These are phyloP conservation scores for Mortierella sp. DNA, from an alignment of 371 early-diverging fungal genomes.

Conservation along the genomic window DNA sequence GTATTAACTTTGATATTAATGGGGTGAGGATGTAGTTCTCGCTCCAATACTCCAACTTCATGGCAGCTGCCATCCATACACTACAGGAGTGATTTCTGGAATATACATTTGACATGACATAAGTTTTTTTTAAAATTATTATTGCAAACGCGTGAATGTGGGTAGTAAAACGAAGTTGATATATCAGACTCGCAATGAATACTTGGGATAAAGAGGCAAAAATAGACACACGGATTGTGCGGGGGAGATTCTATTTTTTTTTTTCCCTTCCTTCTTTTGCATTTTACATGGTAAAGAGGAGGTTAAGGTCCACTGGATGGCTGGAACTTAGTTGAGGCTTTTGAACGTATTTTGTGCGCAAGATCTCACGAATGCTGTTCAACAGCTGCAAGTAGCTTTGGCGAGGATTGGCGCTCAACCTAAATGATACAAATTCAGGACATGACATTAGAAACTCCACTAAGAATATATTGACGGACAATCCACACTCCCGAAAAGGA, in stretches of 20 bases:
- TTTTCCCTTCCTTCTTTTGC: too few species aligned
- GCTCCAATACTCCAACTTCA: too few species aligned
- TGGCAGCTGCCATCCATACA: too few species aligned
- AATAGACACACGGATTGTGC: too few species aligned
- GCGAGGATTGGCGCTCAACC: constrained; percentile 69
- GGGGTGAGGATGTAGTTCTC: too few species aligned
- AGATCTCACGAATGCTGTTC: constrained; percentile 74
- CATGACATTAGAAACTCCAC: not conserved
- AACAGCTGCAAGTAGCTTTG: constrained; percentile 84
- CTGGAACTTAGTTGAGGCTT: constrained; percentile 87
- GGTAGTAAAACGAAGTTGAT: too few species aligned
- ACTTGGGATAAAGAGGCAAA: not conserved
- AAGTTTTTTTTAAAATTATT: too few species aligned
- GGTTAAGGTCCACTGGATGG: constrained; percentile 83
- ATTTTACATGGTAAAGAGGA: constrained; percentile 71
- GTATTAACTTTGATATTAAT: too few species aligned
- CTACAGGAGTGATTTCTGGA: too few species aligned
- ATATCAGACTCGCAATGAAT: not conserved
- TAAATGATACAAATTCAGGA: constrained; percentile 11
- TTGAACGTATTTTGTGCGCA: constrained; percentile 81
- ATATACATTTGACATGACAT: too few species aligned
- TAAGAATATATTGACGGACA: not conserved
- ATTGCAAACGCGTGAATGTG: too few species aligned
- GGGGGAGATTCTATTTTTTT: too few species aligned
- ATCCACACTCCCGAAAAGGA: not conserved